These are phyloP conservation scores for Pythium aquatile DNA, from an alignment of 352 stramenopile genomes.

Conservation along the genomic window DNA sequence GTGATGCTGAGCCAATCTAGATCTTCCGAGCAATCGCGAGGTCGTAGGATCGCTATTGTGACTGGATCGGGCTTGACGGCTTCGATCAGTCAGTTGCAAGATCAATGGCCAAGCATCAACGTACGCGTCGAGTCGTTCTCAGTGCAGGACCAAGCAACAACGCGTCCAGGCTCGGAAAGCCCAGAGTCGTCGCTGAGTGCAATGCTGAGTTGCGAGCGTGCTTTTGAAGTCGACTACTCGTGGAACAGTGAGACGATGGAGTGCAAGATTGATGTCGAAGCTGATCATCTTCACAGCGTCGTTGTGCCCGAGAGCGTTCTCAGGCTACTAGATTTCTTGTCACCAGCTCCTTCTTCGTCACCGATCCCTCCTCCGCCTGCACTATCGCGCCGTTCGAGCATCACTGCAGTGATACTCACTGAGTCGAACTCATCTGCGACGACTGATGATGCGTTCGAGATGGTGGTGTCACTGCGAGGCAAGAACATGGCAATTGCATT, in stretches of 20 bases:
- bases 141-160: constrained; percentile 40
- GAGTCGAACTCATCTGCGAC: background rate
- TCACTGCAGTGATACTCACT: constrained; percentile 44
- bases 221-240: constrained; percentile 50
- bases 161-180: background rate
- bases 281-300: constrained; percentile 51
- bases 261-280: constrained; percentile 49
- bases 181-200: constrained; percentile 1
- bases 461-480: constrained; percentile 45
- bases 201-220: constrained; percentile 42
- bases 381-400: constrained; percentile 39
- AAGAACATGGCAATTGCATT: constrained; percentile 55
- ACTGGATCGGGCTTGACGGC: constrained; percentile 3
- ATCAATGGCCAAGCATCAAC: constrained; percentile 42
- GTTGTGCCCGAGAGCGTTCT: constrained; percentile 52
- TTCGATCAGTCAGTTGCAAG: constrained; percentile 35
- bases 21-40: background rate
- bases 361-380: background rate
- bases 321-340: constrained; percentile 53
- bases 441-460: constrained; percentile 25
- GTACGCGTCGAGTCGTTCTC: constrained; percentile 43
- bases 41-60: constrained; percentile 4
- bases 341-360: background rate
- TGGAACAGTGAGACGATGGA: constrained; percentile 49
- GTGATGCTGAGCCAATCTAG: background rate